Evolutionary conservation across 306 rosid species (phyloP).

Genomic region (Morella rubra): DNA sequence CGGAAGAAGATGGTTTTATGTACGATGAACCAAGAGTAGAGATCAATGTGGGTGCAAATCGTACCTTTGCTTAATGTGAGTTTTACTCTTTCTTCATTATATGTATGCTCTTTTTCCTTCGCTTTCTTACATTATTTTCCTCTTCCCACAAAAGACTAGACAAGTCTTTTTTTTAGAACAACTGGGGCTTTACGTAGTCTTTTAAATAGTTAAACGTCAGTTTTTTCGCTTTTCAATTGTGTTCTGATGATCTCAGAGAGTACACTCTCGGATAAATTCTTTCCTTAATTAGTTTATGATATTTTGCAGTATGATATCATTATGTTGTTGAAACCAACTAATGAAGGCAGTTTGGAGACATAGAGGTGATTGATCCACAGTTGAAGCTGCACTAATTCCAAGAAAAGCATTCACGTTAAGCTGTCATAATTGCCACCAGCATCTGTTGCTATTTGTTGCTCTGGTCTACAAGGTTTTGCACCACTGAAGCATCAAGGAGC

Average conservation of each 20-base stretch:
- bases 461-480: constrained; percentile 35
- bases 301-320: constrained; percentile 32
- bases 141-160: not conserved
- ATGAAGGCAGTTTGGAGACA: constrained; percentile 26
- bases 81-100: constrained; percentile 36
- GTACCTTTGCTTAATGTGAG: constrained; percentile 60
- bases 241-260: not conserved
- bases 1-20: constrained; percentile 31
- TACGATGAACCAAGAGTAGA: constrained; percentile 37
- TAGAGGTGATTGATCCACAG: constrained; percentile 20
- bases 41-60: constrained; percentile 46
- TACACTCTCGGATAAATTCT: not conserved
- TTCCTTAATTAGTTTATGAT: constrained; percentile 1
- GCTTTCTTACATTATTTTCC: not conserved
- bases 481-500: constrained; percentile 25
- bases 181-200: not conserved
- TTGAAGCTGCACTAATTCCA: constrained; percentile 19
- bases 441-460: constrained; percentile 32
- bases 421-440: constrained; percentile 21
- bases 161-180: not conserved
- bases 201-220: not conserved
- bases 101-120: not conserved
- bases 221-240: not conserved
- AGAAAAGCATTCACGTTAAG: constrained; percentile 26
- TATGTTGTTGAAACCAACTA: constrained; percentile 26